Evolutionary conservation across 2,329 filamentous ascomycete species (phyloP), one percentile per base, ranked within the genome.

Genomic region (Knufia petricola): DNA sequence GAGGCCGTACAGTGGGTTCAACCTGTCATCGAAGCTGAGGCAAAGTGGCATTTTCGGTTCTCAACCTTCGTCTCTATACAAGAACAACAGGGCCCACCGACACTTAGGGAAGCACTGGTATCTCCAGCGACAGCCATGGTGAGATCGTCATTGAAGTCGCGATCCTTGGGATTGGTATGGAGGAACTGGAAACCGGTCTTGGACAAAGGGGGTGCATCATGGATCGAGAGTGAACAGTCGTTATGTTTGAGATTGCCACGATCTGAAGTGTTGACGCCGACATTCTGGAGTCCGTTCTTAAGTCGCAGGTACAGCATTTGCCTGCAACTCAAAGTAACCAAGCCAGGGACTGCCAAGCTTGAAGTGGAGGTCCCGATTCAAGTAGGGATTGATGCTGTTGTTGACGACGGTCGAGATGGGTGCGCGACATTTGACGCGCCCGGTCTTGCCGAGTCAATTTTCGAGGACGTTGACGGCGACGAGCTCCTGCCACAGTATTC

Each of bases 61-160:
- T 95, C 62, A 92, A 98, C 65, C 86, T 89, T 55, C 82, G 92
- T 12, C 70, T 86, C 54, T 82, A 82, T 54, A 84, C 87, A 2
- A 84, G 87, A 52, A 87, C 92, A 48, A 85, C 85, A 17, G 95
- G 96, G 89, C 84, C 95, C 49, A 8, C 42, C 42, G 7, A 36
- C 42, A 37, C 9, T 46, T 4, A 34, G 37, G 20, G 21, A 36
- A 46, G 42, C 42, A 36, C 9, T 36, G 4, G 28, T 10, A 21
- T 46, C 42, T 21, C 31, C 42, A 13, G 42, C 31, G 20, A 46
- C 42, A 46, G 42, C 28, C 6, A 23, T 36, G 21, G 42, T 36
- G 15, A 34, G 30, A 24, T 34, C 28, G 3, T 34, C 42, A 2
- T 21, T 46, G 30, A 13, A 46, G 3, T 23, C 42, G 7, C 13